Percentiles rank a stretch among this genome's conserved stretches.
phyloP scores from a whole-genome alignment of 2,329 filamentous ascomycete genomes.

The Botrytis fragariae region DNA sequence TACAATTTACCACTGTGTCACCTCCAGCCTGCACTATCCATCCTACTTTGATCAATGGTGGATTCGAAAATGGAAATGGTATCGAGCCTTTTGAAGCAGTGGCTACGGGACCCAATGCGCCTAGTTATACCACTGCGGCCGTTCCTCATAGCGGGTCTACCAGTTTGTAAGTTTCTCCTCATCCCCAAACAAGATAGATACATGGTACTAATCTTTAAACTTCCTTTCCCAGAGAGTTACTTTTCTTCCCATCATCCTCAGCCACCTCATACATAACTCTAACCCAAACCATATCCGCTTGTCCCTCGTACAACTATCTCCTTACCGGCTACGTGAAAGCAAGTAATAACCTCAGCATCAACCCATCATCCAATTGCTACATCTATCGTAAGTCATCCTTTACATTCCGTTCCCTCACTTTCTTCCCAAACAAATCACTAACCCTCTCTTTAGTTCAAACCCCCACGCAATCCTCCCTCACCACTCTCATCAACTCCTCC shows the following conservation, averaged over 20 bases:
- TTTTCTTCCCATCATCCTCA: not conserved
- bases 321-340: conserved; percentile 3
- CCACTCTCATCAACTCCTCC: not conserved
- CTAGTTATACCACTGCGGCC: not conserved
- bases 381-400: not conserved
- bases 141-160: not conserved
- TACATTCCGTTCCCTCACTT: no score
- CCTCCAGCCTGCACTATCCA: not conserved
- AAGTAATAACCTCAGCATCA: not conserved
- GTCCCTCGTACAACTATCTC: conserved; percentile 4
- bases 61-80: not conserved
- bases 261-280: not conserved
- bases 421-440: no score
- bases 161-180: not conserved
- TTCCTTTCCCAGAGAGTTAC: not conserved
- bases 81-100: not conserved
- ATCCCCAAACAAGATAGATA: not conserved
- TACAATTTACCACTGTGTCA: not conserved
- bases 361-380: not conserved
- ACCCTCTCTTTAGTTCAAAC: not conserved
- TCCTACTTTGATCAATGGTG: not conserved
- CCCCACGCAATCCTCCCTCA: not conserved
- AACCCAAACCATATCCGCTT: not conserved
- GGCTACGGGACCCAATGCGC: not conserved
- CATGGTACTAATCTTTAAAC: not conserved